phyloP scores from a whole-genome alignment of 352 stramenopile genomes.

The Thalassiosira hispida region DNA sequence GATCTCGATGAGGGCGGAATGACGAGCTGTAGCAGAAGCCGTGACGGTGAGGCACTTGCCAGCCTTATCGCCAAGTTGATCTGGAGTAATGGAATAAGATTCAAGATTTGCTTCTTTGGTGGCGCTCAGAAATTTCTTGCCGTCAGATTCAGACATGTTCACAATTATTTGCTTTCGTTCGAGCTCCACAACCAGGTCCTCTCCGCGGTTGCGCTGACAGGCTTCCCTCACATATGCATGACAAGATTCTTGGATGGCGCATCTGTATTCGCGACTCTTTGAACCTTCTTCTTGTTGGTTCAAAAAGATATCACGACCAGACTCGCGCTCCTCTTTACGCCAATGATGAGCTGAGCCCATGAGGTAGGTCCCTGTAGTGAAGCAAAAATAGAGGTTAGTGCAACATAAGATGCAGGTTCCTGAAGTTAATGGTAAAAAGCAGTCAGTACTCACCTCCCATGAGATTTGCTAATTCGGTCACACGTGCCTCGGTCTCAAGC shows the following conservation, averaged over 20 bases:
- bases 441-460: conserved; percentile 53
- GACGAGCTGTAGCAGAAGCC: conserved; percentile 33
- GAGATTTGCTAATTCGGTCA: conserved; percentile 65
- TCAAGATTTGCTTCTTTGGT: conserved; percentile 40
- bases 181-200: conserved; percentile 46
- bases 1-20: conserved; percentile 40
- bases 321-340: conserved; percentile 60
- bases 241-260: conserved; percentile 54
- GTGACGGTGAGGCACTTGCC: conserved; percentile 37
- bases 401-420: not conserved
- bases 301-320: conserved; percentile 63
- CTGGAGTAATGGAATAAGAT: conserved; percentile 46
- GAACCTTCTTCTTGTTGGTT: conserved; percentile 56
- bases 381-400: not conserved
- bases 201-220: conserved; percentile 58
- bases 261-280: conserved; percentile 59
- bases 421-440: not conserved
- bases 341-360: conserved; percentile 54
- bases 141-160: conserved; percentile 46
- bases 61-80: conserved; percentile 47
- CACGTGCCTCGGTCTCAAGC: conserved; percentile 59
- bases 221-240: conserved; percentile 60
- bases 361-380: conserved; percentile 49
- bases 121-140: conserved; percentile 34
- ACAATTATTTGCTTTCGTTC: conserved; percentile 51